Evolutionary conservation across 2,329 filamentous ascomycete genomes (phyloP), one percentile per base, ranked within the genome.

Genomic region (Pleurostoma richardsiae): DNA sequence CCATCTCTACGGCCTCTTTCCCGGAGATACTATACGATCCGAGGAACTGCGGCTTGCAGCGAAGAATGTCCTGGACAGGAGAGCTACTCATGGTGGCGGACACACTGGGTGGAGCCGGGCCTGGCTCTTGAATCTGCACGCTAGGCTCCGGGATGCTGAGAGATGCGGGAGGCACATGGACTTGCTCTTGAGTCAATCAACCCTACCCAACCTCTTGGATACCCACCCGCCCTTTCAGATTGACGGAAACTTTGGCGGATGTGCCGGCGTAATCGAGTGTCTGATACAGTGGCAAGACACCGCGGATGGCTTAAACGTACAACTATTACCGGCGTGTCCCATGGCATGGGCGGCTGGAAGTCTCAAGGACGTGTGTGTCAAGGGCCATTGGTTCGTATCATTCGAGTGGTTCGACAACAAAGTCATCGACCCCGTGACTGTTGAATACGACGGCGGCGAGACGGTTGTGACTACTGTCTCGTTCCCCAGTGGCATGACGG

Each of bases 31-130:
- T 4, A 67, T 74, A 30, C 61, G 39, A 29, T 43, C 58, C 1
- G 50, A 55, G 8, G 53, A 56, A 0, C 44, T 66, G 4, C 52
- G 53, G 2, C 49, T 52, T 1, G 64, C 65, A 5, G 61, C 64
- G 1, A 54, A 47, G 11, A 56, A 50, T 5, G 61, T 63, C 0
- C 54, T 69, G 1, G 52, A 59, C 0, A 51, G 60, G 5, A 49
- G 65, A 28, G 57, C 59, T 0, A 58, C 57, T 0, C 54, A 65
- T 10, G 65, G 64, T 3, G 69, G 71, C 4, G 74, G 72, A 0
- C 68, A 74, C 44, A 79, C 73, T 0, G 75, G 75, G 0, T 79
- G 74, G 75, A 74, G 71, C 4, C 64, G 71, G 11, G 72, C 72
- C 4, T 79, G 74, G 74, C 56, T 72, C 0, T 59, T 76, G n/a